Percentiles rank a stretch among this genome's conserved stretches.
phyloP scores from a whole-genome alignment of 305 asterid genomes.

The Andrographis paniculata region DNA sequence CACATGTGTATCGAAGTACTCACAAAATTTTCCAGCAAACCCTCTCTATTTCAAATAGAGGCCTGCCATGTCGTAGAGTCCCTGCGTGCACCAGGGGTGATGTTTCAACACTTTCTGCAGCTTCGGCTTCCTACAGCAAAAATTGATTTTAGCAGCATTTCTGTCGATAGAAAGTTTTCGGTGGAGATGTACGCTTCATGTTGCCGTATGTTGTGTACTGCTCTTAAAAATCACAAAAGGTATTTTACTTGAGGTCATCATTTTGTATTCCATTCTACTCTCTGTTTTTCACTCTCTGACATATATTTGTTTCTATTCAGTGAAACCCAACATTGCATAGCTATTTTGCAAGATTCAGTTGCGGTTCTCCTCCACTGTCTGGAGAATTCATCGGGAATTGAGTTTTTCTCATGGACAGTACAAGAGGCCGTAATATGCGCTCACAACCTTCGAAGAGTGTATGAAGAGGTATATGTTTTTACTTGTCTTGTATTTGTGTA shows the following conservation, averaged over 20 bases:
- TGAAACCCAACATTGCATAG: slow-evolving; percentile 51
- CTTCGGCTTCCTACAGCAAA: slow-evolving; percentile 29
- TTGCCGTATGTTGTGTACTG: slow-evolving; percentile 64
- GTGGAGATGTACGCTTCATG: slow-evolving; percentile 66
- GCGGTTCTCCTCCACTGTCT: slow-evolving; percentile 70
- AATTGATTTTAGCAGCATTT: slow-evolving; percentile 15
- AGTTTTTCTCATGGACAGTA: slow-evolving; percentile 46
- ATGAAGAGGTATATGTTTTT: slow-evolving; percentile 66
- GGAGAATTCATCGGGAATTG: slow-evolving; percentile 38
- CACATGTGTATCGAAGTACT: slow-evolving; percentile 69
- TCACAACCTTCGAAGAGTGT: slow-evolving; percentile 70
- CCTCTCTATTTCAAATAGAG: slow-evolving; percentile 48
- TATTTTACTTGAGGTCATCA: slow-evolving; percentile 18
- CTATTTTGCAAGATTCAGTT: slow-evolving; percentile 77
- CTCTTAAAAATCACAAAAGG: slow-evolving; percentile 77
- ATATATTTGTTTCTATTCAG: slow-evolving; percentile 24
- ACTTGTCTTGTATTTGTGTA: too few relatives aligned
- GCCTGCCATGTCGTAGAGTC: slow-evolving; percentile 51
- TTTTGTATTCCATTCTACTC: too few relatives aligned
- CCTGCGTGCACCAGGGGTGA: slow-evolving; percentile 68
- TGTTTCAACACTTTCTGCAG: slow-evolving; percentile 57
- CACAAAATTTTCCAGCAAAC: slow-evolving; percentile 59
- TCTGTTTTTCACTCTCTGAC: background rate
- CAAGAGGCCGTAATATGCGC: slow-evolving; percentile 79
- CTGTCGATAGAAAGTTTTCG: slow-evolving; percentile 41